Conservation (phyloP, 331 rosid genomes). For the Rosa hybrid region DNA sequence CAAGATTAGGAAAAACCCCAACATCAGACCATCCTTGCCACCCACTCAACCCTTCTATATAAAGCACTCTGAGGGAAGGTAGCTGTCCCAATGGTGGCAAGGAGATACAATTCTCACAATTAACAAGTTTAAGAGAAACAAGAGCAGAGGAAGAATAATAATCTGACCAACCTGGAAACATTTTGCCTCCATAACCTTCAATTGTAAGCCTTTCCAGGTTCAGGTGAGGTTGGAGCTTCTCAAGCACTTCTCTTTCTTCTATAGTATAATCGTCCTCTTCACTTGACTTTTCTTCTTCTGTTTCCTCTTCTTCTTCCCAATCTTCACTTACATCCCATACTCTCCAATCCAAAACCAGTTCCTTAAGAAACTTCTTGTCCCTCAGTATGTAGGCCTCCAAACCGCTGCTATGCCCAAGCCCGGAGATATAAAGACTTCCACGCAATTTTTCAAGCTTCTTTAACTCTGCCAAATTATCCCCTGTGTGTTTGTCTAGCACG, state of each 20-base stretch:
- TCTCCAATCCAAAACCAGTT: not conserved
- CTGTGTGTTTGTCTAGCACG: not conserved
- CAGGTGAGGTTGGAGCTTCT: slow-evolving; percentile 25
- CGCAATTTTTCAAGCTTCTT: not conserved
- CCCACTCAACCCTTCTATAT: no score
- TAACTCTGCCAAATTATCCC: slow-evolving; percentile 2
- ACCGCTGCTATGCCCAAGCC: slow-evolving; percentile 13
- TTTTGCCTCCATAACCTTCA: not conserved
- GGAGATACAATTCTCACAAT: slow-evolving; percentile 3
- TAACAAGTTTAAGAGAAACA: not conserved
- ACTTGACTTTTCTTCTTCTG: not conserved
- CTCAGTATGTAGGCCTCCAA: slow-evolving; percentile 19
- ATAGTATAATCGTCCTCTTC: not conserved
- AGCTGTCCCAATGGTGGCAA: slow-evolving; percentile 13
- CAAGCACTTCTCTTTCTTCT: slow-evolving; percentile 26
- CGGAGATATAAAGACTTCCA: slow-evolving; percentile 24
- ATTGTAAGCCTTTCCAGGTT: slow-evolving; percentile 22
- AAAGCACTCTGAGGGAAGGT: not conserved
- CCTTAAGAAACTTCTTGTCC: slow-evolving; percentile 21
- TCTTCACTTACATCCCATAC: slow-evolving; percentile 12
- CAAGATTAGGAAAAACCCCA: no score
- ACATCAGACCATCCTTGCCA: no score
- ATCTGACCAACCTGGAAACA: not conserved
- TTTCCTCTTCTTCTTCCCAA: no score
- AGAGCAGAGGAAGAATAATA: not conserved